A percentile compares a stretch with the other conserved stretches of the same genome.
These are phyloP conservation scores for Cynara cardunculus DNA, from an alignment of 129 eudicot species.

Conservation along the genomic window DNA sequence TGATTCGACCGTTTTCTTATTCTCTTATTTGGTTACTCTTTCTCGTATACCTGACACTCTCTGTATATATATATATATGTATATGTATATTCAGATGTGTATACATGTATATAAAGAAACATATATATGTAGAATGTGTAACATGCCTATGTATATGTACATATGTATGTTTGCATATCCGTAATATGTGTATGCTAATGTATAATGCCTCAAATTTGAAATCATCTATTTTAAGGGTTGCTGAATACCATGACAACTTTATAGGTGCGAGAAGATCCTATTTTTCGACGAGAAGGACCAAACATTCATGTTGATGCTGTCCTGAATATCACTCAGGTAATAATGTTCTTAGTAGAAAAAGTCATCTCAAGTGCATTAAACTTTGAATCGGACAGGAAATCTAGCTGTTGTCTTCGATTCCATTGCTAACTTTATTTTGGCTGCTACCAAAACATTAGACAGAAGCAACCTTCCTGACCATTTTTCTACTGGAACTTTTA, in stretches of 20 bases:
- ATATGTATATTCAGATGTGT: background rate
- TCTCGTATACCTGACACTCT: too few relatives aligned
- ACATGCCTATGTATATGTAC: background rate
- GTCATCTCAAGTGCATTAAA: background rate
- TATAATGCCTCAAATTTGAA: background rate
- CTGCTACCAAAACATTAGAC: background rate
- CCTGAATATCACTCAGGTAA: constrained; percentile 83
- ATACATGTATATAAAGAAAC: background rate
- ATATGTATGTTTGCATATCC: background rate
- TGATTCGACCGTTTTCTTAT: too few relatives aligned
- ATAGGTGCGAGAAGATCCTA: constrained; percentile 86
- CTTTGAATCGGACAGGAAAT: background rate
- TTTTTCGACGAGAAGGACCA: constrained; percentile 79
- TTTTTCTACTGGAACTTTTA: background rate
- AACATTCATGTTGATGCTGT: constrained; percentile 85
- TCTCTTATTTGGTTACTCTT: too few relatives aligned
- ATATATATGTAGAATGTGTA: background rate
- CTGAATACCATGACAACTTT: constrained; percentile 4
- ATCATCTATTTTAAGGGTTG: background rate
- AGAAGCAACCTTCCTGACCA: background rate
- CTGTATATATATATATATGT: background rate
- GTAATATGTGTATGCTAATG: background rate
- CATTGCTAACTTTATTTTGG: background rate
- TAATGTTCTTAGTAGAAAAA: background rate
- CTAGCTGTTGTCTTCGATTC: background rate